phyloP scores from a whole-genome alignment of 2,329 filamentous ascomycete genomes.

The Sphaerulina musiva region DNA sequence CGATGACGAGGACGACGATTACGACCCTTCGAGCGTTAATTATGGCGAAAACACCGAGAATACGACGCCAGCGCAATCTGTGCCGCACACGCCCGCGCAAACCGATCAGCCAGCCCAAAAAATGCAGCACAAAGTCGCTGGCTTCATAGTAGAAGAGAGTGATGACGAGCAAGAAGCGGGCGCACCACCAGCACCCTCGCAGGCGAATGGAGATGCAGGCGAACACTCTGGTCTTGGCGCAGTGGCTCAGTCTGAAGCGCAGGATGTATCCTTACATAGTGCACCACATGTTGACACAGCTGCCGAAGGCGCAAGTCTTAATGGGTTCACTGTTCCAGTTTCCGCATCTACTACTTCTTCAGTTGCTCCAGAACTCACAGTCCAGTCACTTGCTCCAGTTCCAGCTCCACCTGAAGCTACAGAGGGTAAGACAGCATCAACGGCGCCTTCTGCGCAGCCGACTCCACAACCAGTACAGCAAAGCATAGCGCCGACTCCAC shows the following conservation, averaged over 20 bases:
- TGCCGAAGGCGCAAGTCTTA: conserved; percentile 31
- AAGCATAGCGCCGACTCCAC: conserved; percentile 16
- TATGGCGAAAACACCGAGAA: conserved; percentile 17
- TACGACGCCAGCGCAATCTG: conserved; percentile 10
- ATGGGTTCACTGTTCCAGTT: conserved; percentile 31
- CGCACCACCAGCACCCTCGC: conserved; percentile 21
- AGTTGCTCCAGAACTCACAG: conserved; percentile 25
- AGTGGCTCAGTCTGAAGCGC: conserved; percentile 24
- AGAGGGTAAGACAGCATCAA: conserved; percentile 30
- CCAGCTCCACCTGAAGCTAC: conserved; percentile 21
- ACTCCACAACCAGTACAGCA: conserved; percentile 13
- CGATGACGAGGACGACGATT: conserved; percentile 32
- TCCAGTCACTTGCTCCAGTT: conserved; percentile 29
- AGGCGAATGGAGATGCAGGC: conserved; percentile 25
- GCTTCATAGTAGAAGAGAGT: conserved; percentile 59
- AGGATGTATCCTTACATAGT: conserved; percentile 57
- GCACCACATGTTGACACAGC: conserved; percentile 34
- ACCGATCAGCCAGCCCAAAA: conserved; percentile 32
- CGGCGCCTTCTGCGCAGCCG: conserved; percentile 17
- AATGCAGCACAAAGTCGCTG: conserved; percentile 35
- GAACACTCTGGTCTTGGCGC: conserved; percentile 25
- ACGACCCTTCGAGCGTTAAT: conserved; percentile 32
- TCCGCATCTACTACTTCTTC: conserved; percentile 25
- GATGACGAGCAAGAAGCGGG: conserved; percentile 46
- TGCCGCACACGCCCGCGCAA: conserved; percentile 28